Base-by-base conservation (phyloP, 2,329 filamentous ascomycete genomes). In the Calonectria crousiana region DNA sequence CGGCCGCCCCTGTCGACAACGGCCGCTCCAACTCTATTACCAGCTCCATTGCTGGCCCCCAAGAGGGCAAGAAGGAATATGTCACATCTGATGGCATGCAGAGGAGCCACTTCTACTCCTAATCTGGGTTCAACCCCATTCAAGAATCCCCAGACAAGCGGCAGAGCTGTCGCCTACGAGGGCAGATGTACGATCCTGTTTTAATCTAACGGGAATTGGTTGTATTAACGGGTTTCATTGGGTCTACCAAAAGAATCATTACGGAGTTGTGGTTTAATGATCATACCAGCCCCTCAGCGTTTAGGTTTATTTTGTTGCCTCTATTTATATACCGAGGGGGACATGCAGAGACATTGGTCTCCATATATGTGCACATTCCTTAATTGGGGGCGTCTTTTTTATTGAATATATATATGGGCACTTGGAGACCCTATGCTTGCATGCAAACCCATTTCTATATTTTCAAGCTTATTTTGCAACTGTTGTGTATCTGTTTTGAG, bases 101-200 rank as follows among this genome's bases (percentile, higher is more conserved):
- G 80, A 89, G 90, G 81, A 88, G 89, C 66, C 88, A 90, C 67
- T 92, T 91, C 77, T 90, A 91, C 83, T 89, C 89, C 23, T 91
- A 80, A 78, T 85, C 79, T 36, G 23, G 44, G 28, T 51, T 49
- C n/a, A 8, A 6, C 14, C 23, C 32, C 5, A 16, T 16, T 34
- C 18, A 9, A n/a, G 51, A 67, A 49, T 62, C 20, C 9, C 16
- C 26, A 52, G 66, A 69, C 47, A 9, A 72, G 65, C 62, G 71
- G 69, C 36, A 38, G 70, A 67, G 69, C 58, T 65, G 62, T 62
- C 56, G 67, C 28, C 70, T 34, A 71, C 58, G 75, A 62, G 74
- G 26, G 51, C 68, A 71, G 67, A 44, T 80, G 78, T 80, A 80
- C 69, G 67, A 78, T 72, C 74, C 73, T 74, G 71, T 75, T 77